Evolutionary conservation across 495 filamentous ascomycete genomes (phyloP).

Genomic region (Massariosphaeria phaeospora): DNA sequence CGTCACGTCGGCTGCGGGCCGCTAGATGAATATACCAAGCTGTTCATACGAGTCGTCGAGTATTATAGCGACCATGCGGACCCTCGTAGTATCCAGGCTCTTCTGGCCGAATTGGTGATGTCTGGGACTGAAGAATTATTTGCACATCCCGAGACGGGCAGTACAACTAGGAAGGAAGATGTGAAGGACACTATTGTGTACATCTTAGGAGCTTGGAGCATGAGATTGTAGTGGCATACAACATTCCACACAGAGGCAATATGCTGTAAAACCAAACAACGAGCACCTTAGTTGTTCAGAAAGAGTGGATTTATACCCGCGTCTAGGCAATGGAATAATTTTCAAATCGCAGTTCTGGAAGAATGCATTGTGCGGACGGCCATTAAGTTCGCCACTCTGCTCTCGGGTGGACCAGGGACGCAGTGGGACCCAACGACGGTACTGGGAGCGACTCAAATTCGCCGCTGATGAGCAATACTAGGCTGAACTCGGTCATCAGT

Average conservation of each 20-base stretch:
- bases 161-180: slow-evolving; percentile 10
- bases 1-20: slow-evolving; percentile 5
- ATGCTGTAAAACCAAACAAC: no score
- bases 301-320: slow-evolving; percentile 6
- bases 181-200: slow-evolving; percentile 21
- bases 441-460: background rate
- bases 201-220: slow-evolving; percentile 16
- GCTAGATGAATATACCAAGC: slow-evolving; percentile 6
- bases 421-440: background rate
- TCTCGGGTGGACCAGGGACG: background rate
- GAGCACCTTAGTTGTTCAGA: background rate
- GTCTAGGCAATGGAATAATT: background rate
- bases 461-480: background rate
- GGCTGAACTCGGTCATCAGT: background rate
- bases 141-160: slow-evolving; percentile 2
- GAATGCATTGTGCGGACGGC: slow-evolving; percentile 10
- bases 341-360: background rate
- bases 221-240: slow-evolving; percentile 10
- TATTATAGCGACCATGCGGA: background rate
- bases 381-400: slow-evolving; percentile 2
- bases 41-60: slow-evolving; percentile 15
- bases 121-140: slow-evolving; percentile 4
- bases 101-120: background rate
- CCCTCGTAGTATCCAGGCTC: background rate
- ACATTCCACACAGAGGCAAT: background rate